Evolutionary conservation across 345 rosid genomes (phyloP), one percentile per base, ranked within the genome.

Genomic region (Geranium brycei): DNA sequence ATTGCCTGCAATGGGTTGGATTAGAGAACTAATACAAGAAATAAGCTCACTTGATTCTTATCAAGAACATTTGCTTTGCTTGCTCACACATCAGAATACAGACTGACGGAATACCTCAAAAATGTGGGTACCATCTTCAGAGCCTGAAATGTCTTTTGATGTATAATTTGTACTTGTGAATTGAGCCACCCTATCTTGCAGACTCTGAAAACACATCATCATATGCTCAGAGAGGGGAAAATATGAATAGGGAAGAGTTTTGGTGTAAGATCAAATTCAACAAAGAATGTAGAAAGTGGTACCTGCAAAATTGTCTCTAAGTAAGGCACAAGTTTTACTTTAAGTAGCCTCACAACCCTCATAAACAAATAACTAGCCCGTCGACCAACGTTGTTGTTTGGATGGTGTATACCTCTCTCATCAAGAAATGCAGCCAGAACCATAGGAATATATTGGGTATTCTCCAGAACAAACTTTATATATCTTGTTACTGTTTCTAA

Each of bases 371-470:
- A 89, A 73, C 91, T 78, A 16, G 96, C 96, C 82, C 99, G 87
- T 51, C 82, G 84, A 68, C 95, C 82, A 65, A 93, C 97, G 66
- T 81, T 80, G 63, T 79, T 11, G 63, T 89, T 93, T 57, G 80
- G 83, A 78, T 93, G 99, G 78, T 81, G 95, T 78, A 89, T 81
- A 68, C 97, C 99, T 76, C 99, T 93, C 68, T 86, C 91, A 69
- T 87, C 96, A n/a, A 89, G 88, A 83, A 93, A 93, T 47, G 90
- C 91, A 64, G 83, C 81, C 62, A 93, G 81, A 71, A 87, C 82
- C 72, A 80, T 68, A 58, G 96, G 90, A 69, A 89, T 75, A 70
- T 67, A 81, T 68, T 79, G 86, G 17, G 82, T 70, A 69, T 87
- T 80, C 76, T 87, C 91, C 73, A 83, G 91, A 67, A 85, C 78